Base-by-base conservation (phyloP, 768 basidiomycete species). In the Leccinum pellstonianum region DNA sequence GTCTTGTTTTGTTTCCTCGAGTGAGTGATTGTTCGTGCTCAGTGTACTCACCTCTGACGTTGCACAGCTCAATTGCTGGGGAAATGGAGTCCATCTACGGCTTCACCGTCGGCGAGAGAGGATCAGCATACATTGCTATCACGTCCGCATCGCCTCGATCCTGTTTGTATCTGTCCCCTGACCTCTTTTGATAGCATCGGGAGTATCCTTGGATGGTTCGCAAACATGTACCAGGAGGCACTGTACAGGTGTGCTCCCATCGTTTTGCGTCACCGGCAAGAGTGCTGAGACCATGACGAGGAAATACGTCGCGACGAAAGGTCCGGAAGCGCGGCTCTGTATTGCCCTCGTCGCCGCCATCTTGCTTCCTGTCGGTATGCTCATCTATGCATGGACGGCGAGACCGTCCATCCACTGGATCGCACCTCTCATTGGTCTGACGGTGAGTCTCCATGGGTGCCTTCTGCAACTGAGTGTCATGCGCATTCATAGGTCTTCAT, bases 331-430 rank as follows among this genome's bases (percentile, higher is more conserved):
- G 6, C 80, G 88, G 12, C 73, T 90, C 23, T 86, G 81, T 60
- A 71, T 76, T 21, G 79, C 86, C 11, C 86, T 86, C 63, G 68
- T 79, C 35, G 85, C 83, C 0, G 81, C 79, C 0, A 47, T 87
- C 46, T 64, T 84, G 12, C 75, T 86, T 50, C 86, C 87, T 0
- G 61, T 71, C 0, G 82, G 81, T n/a, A 85, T 88, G 81, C 82
- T 90, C 72, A 83, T 90, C 29, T 92, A 86, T 63, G 88, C 86
- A 0, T 90, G 87, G 84, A 84, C 86, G 3, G 81, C 84, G 12
- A 82, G 77, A 60, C 57, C 79, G 0, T 65, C 62, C 14, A 76
- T 90, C 3, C 81, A 79, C 56, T 91, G 90, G 89, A 82, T 87
- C 41, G 83, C 56, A 12, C 73, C 71, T 21, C 52, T 72, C 10